These are phyloP conservation scores for Niveomyces coronatus DNA, from an alignment of 2,329 filamentous ascomycete species.

Conservation along the genomic window DNA sequence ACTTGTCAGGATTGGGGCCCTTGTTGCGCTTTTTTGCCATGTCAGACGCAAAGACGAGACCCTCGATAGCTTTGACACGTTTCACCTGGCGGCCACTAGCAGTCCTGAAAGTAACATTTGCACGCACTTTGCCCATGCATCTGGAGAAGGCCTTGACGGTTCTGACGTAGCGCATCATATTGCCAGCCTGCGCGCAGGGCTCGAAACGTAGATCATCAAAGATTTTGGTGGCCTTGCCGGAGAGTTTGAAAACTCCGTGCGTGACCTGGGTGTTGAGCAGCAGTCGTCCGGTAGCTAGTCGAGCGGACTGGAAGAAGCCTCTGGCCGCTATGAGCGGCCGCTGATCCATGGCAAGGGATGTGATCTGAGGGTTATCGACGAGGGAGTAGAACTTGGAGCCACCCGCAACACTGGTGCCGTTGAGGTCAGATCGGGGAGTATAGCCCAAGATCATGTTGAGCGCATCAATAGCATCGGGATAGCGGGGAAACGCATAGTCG, in stretches of 20 bases:
- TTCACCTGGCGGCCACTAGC: slow-evolving; percentile 22
- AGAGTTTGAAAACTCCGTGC: slow-evolving; percentile 39
- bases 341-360: slow-evolving; percentile 18
- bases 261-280: slow-evolving; percentile 47
- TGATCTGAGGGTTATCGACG: slow-evolving; percentile 18
- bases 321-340: slow-evolving; percentile 32
- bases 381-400: slow-evolving; percentile 39
- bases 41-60: slow-evolving; percentile 18
- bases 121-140: slow-evolving; percentile 28
- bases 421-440: slow-evolving; percentile 25
- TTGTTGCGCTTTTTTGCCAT: slow-evolving; percentile 11
- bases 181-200: slow-evolving; percentile 6
- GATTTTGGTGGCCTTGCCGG: slow-evolving; percentile 25
- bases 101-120: slow-evolving; percentile 22
- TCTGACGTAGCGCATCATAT: slow-evolving; percentile 15
- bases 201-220: slow-evolving; percentile 18
- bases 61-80: slow-evolving; percentile 20
- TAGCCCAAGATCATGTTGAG: slow-evolving; percentile 43
- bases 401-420: slow-evolving; percentile 31
- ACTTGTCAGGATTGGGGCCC: slow-evolving; percentile 14
- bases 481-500: slow-evolving; percentile 36
- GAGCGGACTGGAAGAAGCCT: slow-evolving; percentile 46
- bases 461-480: slow-evolving; percentile 36
- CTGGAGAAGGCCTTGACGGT: slow-evolving; percentile 23
- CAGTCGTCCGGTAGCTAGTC: slow-evolving; percentile 41